A percentile compares a stretch with the other conserved stretches of the same genome.
Evolutionary conservation across 495 filamentous ascomycete species (phyloP).

Genomic region (Friedmanniomyces simplex): DNA sequence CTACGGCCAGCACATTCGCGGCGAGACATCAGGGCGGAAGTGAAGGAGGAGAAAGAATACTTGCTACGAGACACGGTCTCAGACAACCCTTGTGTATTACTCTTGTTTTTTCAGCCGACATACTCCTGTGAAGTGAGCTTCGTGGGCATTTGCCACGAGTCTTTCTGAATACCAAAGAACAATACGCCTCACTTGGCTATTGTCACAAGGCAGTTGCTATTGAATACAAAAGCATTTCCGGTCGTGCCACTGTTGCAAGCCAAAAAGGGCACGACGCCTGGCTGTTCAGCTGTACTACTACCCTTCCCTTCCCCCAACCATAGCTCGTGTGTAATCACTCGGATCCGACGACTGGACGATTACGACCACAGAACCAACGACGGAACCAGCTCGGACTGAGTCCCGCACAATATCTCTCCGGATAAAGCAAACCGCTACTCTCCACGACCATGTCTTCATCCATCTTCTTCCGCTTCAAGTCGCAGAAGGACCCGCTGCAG

Average conservation of each 20-base stretch:
- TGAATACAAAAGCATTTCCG: constrained; percentile 20
- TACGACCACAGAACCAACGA: neutral
- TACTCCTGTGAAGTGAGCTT: neutral
- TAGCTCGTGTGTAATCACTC: neutral
- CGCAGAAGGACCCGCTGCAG: constrained; percentile 85
- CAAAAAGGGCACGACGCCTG: neutral
- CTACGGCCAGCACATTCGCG: neutral
- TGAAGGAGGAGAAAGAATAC: neutral
- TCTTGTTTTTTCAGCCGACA: neutral
- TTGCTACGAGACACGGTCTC: neutral
- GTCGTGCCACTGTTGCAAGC: constrained; percentile 18
- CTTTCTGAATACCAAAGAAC: constrained; percentile 5
- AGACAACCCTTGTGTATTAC: neutral
- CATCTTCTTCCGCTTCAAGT: constrained; percentile 99
- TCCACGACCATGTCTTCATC: constrained; percentile 75
- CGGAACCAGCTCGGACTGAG: neutral
- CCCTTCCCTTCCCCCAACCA: constrained; percentile 1
- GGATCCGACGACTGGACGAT: neutral
- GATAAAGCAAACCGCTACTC: neutral
- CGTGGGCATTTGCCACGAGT: neutral
- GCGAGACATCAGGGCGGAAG: neutral
- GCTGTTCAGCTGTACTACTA: constrained; percentile 18
- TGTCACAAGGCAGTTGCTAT: constrained; percentile 18
- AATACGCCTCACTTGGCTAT: constrained; percentile 7
- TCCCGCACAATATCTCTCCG: neutral